phyloP scores from a whole-genome alignment of 139 green algal genomes.

The Coelastrella sp. region DNA sequence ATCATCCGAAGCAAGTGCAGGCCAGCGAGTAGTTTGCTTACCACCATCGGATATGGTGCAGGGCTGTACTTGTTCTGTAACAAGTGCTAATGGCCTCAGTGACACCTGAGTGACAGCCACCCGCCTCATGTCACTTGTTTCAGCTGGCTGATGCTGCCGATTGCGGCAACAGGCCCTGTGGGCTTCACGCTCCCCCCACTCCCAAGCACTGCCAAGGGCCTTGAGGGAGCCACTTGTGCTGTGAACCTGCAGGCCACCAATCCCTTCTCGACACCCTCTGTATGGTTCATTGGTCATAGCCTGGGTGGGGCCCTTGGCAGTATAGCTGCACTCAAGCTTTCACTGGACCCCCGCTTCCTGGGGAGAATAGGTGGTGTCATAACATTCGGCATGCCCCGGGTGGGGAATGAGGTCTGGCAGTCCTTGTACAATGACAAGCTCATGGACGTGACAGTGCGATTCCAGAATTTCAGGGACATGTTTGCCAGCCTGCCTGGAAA shows the following conservation, averaged over 20 bases:
- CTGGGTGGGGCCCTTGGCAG: constrained; percentile 17
- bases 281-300: constrained; percentile 38
- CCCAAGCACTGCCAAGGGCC: neutral
- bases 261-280: neutral
- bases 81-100: neutral
- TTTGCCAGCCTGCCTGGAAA: constrained; percentile 11
- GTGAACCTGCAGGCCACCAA: neutral
- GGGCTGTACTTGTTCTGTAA: neutral
- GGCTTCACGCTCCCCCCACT: neutral
- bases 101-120: neutral
- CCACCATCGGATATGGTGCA: neutral
- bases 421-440: constrained; percentile 16
- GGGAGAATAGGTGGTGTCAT: constrained; percentile 9
- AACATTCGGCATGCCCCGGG: constrained; percentile 11
- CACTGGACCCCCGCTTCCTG: neutral
- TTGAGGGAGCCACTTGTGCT: neutral
- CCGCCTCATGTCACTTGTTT: too few relatives aligned
- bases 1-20: too few relatives aligned
- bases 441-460: constrained; percentile 16
- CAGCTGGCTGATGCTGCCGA: too few relatives aligned
- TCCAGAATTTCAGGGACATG: constrained; percentile 23
- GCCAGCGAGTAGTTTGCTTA: too few relatives aligned
- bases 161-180: too few relatives aligned
- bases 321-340: constrained; percentile 16
- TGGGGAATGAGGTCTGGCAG: constrained; percentile 40